Base-by-base conservation (phyloP, 129 eudicot species). In the Pittosporum tobira region DNA sequence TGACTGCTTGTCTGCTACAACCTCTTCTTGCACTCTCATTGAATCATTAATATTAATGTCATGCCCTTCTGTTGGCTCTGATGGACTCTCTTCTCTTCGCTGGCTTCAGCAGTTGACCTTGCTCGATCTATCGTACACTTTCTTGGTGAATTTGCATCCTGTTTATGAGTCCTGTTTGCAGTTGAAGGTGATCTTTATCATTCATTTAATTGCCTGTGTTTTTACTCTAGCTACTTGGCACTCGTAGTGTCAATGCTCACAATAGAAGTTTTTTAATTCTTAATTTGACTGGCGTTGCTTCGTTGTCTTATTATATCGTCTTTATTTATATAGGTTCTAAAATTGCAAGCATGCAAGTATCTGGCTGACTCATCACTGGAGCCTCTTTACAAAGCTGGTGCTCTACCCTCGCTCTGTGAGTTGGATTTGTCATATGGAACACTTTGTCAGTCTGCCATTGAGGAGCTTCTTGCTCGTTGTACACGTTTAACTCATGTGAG, bases 341-440 rank as follows among this genome's bases (percentile, higher is more conserved):
- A 90, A 67, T 57, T 90, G 77, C 98, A 90, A 83, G 98, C 98
- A 31, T 90, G 98, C 89, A 90, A 90, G 88, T 86, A 85, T 76
- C 84, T 90, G 13, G 71, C 74, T 11, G 89, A 83, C 76, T 59
- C 94, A 9, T 85, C 98, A 11, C 78, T 90, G 43, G 94, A 80
- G 64, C 84, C 98, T 38, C 88, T 90, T 29, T 82, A 90, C 72
- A 83, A 83, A 71, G 70, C 77, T 3, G 79, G 79, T 52, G 95
- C 98, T 53, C 94, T 90, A 52, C 94, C 98, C 6, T 71, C 83
- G 12, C 79, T 90, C 5, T 74, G 94, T 52, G 94, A 90, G 61
- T 68, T 90, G 77, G 98, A 90, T 71, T 70, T 90, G 63, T 90
- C 98, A 19, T 90, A 90, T 49, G 98, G 94, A 45, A 80, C 89